phyloP scores from a whole-genome alignment of 768 basidiomycete species.

The Rhodotorula graminis region DNA sequence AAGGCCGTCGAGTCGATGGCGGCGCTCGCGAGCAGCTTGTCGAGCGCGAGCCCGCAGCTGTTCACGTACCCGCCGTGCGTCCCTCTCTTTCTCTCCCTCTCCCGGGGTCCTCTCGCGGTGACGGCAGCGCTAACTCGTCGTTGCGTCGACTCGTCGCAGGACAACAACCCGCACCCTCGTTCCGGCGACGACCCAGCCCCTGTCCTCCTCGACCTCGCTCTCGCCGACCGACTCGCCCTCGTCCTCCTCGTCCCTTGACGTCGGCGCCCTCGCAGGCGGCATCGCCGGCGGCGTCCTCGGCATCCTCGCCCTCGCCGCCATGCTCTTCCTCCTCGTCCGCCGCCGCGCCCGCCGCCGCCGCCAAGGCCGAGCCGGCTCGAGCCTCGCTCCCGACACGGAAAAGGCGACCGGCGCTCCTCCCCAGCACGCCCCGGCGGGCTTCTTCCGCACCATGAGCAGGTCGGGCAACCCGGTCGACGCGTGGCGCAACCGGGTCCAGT shows the following conservation, averaged over 20 bases:
- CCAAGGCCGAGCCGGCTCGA: background rate
- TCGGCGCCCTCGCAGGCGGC: slow-evolving; percentile 5
- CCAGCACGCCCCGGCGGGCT: background rate
- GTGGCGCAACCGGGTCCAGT: background rate
- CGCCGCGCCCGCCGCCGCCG: background rate
- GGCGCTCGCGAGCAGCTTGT: background rate
- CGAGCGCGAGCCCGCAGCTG: slow-evolving; percentile 3
- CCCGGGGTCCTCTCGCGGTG: background rate
- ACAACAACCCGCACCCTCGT: background rate
- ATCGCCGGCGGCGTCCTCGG: background rate
- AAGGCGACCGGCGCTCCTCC: background rate
- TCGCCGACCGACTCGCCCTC: background rate
- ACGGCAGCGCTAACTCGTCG: background rate
- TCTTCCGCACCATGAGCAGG: background rate
- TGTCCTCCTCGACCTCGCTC: background rate
- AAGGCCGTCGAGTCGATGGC: background rate
- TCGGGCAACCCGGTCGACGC: background rate
- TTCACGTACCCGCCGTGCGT: slow-evolving; percentile 1
- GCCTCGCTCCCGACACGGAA: background rate
- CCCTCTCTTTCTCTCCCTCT: too few relatives aligned
- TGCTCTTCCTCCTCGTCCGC: background rate
- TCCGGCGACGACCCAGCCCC: background rate
- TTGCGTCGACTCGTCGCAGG: background rate
- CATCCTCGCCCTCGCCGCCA: background rate
- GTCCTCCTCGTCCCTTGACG: background rate